Evolutionary conservation across 2,329 filamentous ascomycete species (phyloP).

Genomic region (Fusarium sp.): DNA sequence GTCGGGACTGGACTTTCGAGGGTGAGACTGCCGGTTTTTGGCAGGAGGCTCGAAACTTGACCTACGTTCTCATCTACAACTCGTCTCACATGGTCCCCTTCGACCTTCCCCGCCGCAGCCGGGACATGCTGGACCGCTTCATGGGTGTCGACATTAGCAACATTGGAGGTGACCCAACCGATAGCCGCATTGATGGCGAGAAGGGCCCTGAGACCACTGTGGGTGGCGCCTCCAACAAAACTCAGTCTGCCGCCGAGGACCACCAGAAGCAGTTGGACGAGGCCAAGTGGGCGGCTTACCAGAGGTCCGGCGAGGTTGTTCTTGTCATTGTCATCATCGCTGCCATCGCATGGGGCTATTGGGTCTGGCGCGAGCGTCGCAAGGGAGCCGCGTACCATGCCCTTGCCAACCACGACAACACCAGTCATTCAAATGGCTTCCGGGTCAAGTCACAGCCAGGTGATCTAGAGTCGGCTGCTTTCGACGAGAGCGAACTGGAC

Average conservation of each 20-base stretch:
- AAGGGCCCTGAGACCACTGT: constrained; percentile 83
- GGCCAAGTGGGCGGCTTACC: constrained; percentile 90
- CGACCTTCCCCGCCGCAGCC: constrained; percentile 85
- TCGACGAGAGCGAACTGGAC: constrained; percentile 74
- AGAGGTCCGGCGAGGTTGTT: constrained; percentile 86
- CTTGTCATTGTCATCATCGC: constrained; percentile 83
- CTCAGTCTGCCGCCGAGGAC: constrained; percentile 65
- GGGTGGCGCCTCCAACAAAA: constrained; percentile 71
- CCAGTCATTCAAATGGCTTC: constrained; percentile 58
- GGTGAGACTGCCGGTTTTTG: constrained; percentile 89
- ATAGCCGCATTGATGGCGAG: constrained; percentile 87
- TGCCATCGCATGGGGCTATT: constrained; percentile 80
- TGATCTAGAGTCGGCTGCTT: constrained; percentile 73
- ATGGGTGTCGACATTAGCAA: constrained; percentile 91
- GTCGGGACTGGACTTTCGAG: constrained; percentile 94
- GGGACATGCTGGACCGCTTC: constrained; percentile 98
- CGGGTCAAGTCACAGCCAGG: constrained; percentile 59
- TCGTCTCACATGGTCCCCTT: constrained; percentile 98
- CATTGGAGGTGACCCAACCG: constrained; percentile 83
- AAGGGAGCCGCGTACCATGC: constrained; percentile 67
- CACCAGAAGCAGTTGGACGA: constrained; percentile 79
- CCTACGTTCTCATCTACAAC: constrained; percentile 96
- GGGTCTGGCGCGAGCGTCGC: constrained; percentile 72
- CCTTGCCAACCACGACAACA: constrained; percentile 55
- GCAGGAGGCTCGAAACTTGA: constrained; percentile 94